These are phyloP conservation scores for Lipomyces kockii DNA, from an alignment of 805 yeast species.

Conservation along the genomic window DNA sequence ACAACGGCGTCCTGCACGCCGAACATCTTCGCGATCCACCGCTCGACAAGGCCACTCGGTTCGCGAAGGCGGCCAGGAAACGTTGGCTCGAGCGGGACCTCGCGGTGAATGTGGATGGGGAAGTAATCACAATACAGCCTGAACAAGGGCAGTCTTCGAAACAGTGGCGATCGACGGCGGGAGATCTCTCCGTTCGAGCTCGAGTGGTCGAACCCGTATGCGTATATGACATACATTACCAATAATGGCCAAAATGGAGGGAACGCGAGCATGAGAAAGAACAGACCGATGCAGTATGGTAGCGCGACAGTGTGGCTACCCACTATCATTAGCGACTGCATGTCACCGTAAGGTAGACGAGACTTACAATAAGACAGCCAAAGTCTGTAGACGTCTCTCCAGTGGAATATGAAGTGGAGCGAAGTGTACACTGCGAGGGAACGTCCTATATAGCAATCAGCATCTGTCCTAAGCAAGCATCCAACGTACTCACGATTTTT, in stretches of 20 bases:
- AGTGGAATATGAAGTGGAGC: constrained; percentile 65
- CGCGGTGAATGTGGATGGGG: constrained; percentile 74
- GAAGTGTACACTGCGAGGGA: constrained; percentile 29
- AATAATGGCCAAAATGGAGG: constrained; percentile 71
- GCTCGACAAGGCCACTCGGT: constrained; percentile 27
- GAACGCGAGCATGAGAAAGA: constrained; percentile 61
- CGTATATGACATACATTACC: constrained; percentile 64
- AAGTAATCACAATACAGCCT: constrained; percentile 75
- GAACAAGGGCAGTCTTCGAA: constrained; percentile 67
- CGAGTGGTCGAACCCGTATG: constrained; percentile 59
- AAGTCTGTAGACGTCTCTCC: constrained; percentile 63
- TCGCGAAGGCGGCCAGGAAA: constrained; percentile 44
- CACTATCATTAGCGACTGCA: background rate
- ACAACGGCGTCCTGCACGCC: constrained; percentile 19
- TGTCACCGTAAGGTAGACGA: constrained; percentile 13
- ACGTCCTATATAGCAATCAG: constrained; percentile 4
- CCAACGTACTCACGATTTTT: background rate
- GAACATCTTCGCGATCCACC: constrained; percentile 26
- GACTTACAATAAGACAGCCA: constrained; percentile 61
- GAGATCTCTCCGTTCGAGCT: constrained; percentile 75
- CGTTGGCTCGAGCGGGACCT: constrained; percentile 75
- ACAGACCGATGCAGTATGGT: constrained; percentile 41
- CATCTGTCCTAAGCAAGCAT: background rate
- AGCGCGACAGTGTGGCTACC: constrained; percentile 31
- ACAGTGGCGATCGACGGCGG: constrained; percentile 58